A percentile compares a stretch with the other conserved stretches of the same genome.
These are phyloP conservation scores for Limonium bicolor DNA, from an alignment of 148 eudicot genomes.

Conservation along the genomic window DNA sequence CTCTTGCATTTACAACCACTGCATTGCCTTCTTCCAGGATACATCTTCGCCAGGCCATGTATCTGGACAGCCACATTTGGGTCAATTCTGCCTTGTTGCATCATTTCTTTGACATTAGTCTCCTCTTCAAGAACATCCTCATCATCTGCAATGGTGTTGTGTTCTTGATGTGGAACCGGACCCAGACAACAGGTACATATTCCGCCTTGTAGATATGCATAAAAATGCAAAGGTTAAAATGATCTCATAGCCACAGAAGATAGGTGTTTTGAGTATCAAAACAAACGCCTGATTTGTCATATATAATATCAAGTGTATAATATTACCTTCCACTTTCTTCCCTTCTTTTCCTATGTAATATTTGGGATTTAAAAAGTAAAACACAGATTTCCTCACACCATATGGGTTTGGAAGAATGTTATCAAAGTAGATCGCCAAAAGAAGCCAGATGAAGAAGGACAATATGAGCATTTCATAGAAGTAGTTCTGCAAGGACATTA, in stretches of 20 bases:
- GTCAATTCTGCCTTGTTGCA: conserved; percentile 33
- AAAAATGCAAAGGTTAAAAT: neutral
- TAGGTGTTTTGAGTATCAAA: neutral
- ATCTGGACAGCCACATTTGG: conserved; percentile 68
- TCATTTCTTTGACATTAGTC: conserved; percentile 51
- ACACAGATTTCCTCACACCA: conserved; percentile 65
- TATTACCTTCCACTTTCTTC: conserved; percentile 48
- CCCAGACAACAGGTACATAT: conserved; percentile 70
- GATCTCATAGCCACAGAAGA: neutral
- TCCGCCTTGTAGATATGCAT: conserved; percentile 37
- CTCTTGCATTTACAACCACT: conserved; percentile 71
- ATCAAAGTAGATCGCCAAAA: conserved; percentile 85
- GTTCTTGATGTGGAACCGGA: conserved; percentile 25
- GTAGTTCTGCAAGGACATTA: conserved; percentile 31
- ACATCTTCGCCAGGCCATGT: conserved; percentile 73
- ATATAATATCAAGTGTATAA: conserved; percentile 4
- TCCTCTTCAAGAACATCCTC: conserved; percentile 85
- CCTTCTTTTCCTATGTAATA: conserved; percentile 86
- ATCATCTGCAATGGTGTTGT: conserved; percentile 47
- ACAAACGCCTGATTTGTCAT: neutral
- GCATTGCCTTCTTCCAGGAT: conserved; percentile 40
- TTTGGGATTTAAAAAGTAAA: conserved; percentile 63
- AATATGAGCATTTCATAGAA: conserved; percentile 41
- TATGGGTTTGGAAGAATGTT: conserved; percentile 65
- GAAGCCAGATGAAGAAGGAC: conserved; percentile 43